A percentile compares a stretch with the other conserved stretches of the same genome.
Evolutionary conservation across 768 basidiomycete species (phyloP).

Genomic region (Russula ochroleuca): DNA sequence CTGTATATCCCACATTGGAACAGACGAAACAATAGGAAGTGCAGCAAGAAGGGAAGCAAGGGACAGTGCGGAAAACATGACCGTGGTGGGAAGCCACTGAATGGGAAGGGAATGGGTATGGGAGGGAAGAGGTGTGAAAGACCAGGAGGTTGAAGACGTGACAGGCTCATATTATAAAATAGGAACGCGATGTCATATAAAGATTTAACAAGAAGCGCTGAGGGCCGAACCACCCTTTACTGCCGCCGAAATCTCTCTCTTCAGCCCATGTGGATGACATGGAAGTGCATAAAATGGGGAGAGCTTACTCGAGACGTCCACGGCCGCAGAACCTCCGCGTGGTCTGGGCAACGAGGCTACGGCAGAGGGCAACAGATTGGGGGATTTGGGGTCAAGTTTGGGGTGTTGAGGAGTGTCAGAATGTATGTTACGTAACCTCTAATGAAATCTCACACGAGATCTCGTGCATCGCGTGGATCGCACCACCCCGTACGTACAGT

Average conservation of each 20-base stretch:
- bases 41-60: conserved; percentile 34
- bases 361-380: background rate
- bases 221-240: background rate
- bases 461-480: too few relatives aligned
- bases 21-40: conserved; percentile 31
- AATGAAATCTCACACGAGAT: too few relatives aligned
- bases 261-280: background rate
- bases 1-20: conserved; percentile 2
- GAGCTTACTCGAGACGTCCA: background rate
- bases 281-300: background rate
- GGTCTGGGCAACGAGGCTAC: background rate
- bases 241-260: background rate
- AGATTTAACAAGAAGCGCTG: background rate
- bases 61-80: conserved; percentile 11
- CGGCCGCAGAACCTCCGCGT: background rate
- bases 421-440: background rate
- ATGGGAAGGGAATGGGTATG: conserved; percentile 8
- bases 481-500: too few relatives aligned
- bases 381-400: too few relatives aligned
- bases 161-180: background rate
- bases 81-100: conserved; percentile 20
- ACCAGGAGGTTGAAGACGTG: background rate
- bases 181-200: background rate
- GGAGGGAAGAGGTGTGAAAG: too few relatives aligned
- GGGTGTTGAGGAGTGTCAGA: background rate